Evolutionary conservation across 1,284 basidiomycete genomes (phyloP).

Genomic region (Ustilago loliicola): DNA sequence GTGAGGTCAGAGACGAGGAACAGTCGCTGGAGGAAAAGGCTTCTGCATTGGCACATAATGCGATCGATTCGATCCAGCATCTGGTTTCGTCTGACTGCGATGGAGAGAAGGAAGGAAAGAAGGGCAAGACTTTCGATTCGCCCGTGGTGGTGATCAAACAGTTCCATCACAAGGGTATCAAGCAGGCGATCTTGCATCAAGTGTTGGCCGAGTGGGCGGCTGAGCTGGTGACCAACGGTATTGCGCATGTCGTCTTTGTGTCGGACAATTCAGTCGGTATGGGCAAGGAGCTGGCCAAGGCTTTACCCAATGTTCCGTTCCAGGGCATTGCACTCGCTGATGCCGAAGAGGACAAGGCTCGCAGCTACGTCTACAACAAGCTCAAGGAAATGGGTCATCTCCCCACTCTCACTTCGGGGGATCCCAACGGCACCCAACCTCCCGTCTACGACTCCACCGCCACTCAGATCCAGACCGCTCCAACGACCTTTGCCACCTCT

Average conservation of each 20-base stretch:
- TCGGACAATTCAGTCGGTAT: conserved; percentile 89
- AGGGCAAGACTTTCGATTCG: conserved; percentile 40
- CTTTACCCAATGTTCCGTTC: conserved; percentile 87
- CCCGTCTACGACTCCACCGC: conserved; percentile 14
- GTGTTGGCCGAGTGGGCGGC: conserved; percentile 89
- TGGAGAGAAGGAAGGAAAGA: conserved; percentile 15
- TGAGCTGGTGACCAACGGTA: conserved; percentile 72
- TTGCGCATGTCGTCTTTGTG: conserved; percentile 91
- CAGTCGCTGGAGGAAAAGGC: conserved; percentile 42
- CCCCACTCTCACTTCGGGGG: conserved; percentile 14
- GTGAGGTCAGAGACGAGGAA: conserved; percentile 7
- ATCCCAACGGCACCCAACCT: neutral
- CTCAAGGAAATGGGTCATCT: conserved; percentile 75
- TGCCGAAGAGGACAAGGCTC: conserved; percentile 83
- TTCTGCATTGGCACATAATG: conserved; percentile 27
- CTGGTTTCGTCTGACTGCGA: conserved; percentile 19
- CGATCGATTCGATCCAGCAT: conserved; percentile 28
- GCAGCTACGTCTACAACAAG: conserved; percentile 85
- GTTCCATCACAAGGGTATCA: conserved; percentile 69
- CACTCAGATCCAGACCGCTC: neutral
- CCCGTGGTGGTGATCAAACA: conserved; percentile 62
- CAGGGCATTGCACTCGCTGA: conserved; percentile 75
- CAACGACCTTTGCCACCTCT: conserved; percentile 10
- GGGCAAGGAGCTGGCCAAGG: conserved; percentile 84
- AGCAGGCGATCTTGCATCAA: conserved; percentile 80